phyloP scores from a whole-genome alignment of 1,284 basidiomycete species.

The Naganishia sp. region DNA sequence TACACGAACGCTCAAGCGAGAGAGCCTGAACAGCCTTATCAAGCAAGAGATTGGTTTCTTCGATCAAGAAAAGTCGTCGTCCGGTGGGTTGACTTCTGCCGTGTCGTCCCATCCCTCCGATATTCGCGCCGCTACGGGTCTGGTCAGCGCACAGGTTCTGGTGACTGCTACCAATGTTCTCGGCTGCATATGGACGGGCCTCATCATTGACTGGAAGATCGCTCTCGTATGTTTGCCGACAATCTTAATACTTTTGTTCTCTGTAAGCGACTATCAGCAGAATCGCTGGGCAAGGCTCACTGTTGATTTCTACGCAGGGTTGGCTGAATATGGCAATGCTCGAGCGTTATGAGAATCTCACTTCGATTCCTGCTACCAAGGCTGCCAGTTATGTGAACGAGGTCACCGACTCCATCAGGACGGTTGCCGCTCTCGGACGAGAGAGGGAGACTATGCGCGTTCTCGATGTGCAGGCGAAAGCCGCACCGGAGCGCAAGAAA shows the following conservation, averaged over 20 bases:
- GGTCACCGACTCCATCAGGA: constrained; percentile 51
- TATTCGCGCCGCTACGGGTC: constrained; percentile 49
- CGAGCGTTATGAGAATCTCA: constrained; percentile 44
- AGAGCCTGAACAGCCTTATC: constrained; percentile 36
- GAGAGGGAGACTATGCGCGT: constrained; percentile 42
- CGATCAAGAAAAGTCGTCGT: constrained; percentile 46
- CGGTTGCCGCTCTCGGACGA: constrained; percentile 51
- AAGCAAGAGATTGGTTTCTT: constrained; percentile 48
- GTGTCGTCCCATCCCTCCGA: constrained; percentile 49
- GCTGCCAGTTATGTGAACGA: constrained; percentile 51
- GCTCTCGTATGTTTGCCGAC: constrained; percentile 49
- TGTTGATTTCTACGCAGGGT: constrained; percentile 5
- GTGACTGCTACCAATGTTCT: constrained; percentile 42
- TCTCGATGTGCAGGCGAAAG: constrained; percentile 28
- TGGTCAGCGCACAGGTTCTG: constrained; percentile 51
- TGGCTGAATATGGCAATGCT: constrained; percentile 38
- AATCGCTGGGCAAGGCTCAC: no score
- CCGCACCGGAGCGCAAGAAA: constrained; percentile 4
- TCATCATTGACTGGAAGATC: constrained; percentile 50
- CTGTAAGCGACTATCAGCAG: not conserved
- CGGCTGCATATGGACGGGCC: constrained; percentile 50
- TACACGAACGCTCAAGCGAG: constrained; percentile 31
- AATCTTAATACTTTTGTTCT: constrained; percentile 38
- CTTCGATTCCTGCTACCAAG: constrained; percentile 44
- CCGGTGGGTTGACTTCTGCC: constrained; percentile 52